phyloP scores from a whole-genome alignment of 2,329 filamentous ascomycete species.

The Alternaria burnsii region DNA sequence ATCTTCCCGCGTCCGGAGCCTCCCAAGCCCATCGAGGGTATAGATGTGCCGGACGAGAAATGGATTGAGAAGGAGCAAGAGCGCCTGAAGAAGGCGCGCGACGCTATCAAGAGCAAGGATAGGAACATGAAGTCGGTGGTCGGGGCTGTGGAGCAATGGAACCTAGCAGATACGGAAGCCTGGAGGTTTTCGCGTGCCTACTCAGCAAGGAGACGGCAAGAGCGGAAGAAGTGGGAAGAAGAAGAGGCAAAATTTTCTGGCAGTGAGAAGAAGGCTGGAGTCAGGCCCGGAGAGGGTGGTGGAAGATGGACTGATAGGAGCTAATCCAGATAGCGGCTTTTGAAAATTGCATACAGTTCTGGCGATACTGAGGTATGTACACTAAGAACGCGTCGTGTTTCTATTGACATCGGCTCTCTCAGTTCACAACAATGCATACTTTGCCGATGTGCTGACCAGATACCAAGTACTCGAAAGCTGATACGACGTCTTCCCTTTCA shows the following conservation, averaged over 20 bases:
- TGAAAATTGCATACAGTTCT: constrained; percentile 3
- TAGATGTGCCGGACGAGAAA: constrained; percentile 59
- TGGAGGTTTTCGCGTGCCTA: constrained; percentile 79
- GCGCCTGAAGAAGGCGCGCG: constrained; percentile 63
- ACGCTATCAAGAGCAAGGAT: constrained; percentile 49
- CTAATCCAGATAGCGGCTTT: constrained; percentile 2
- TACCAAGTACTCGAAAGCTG: constrained; percentile 45
- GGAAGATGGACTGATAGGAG: constrained; percentile 46
- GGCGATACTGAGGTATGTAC: background rate
- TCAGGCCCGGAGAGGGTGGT: constrained; percentile 51
- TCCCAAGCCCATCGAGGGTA: constrained; percentile 60
- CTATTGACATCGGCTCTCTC: background rate
- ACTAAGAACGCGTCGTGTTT: background rate
- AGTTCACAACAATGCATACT: constrained; percentile 20
- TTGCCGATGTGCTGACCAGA: constrained; percentile 46
- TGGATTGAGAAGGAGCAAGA: constrained; percentile 64
- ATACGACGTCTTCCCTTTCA: constrained; percentile 39
- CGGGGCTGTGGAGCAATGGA: constrained; percentile 60
- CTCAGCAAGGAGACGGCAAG: constrained; percentile 67
- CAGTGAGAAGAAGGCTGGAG: constrained; percentile 63
- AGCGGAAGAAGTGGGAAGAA: constrained; percentile 74
- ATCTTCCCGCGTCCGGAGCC: constrained; percentile 54
- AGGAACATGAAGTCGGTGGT: constrained; percentile 40
- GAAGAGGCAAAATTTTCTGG: constrained; percentile 72
- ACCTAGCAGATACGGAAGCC: constrained; percentile 76